A percentile compares a stretch with the other conserved stretches of the same genome.
These are phyloP conservation scores for Pythium dissotocum DNA, from an alignment of 352 stramenopile species.

Conservation along the genomic window DNA sequence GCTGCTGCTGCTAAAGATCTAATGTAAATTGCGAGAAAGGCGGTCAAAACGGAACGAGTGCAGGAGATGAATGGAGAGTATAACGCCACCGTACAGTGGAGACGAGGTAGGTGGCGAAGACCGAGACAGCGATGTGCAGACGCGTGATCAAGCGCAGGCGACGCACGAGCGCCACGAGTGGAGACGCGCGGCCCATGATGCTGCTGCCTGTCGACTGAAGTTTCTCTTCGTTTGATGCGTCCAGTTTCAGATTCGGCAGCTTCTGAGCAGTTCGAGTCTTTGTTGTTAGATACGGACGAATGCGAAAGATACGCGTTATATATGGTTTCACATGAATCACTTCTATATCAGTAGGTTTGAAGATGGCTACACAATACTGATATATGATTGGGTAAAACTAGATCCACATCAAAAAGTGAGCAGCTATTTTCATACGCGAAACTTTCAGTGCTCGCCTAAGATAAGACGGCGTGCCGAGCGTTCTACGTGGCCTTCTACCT, in stretches of 20 bases:
- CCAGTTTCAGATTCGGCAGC: background rate
- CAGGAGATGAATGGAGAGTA: background rate
- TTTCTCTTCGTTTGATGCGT: background rate
- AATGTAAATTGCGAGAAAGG: background rate
- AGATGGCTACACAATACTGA: background rate
- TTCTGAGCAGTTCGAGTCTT: background rate
- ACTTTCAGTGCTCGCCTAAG: background rate
- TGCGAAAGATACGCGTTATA: background rate
- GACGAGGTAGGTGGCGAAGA: conserved; percentile 4
- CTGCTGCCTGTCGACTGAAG: background rate
- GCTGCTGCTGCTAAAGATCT: conserved; percentile 15
- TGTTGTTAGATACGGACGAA: no score
- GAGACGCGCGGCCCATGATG: background rate
- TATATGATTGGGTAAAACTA: background rate
- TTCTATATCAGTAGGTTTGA: background rate
- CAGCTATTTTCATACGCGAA: background rate
- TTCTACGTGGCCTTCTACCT: background rate
- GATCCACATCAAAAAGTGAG: background rate
- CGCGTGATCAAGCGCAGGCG: conserved; percentile 7
- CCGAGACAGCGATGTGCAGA: background rate
- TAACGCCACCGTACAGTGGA: background rate
- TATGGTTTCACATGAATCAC: background rate
- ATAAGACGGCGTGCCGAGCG: background rate
- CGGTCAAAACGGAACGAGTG: background rate
- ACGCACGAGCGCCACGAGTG: conserved; percentile 15